Conservation (phyloP, 2,329 filamentous ascomycete species). For the Penicillium freii region DNA sequence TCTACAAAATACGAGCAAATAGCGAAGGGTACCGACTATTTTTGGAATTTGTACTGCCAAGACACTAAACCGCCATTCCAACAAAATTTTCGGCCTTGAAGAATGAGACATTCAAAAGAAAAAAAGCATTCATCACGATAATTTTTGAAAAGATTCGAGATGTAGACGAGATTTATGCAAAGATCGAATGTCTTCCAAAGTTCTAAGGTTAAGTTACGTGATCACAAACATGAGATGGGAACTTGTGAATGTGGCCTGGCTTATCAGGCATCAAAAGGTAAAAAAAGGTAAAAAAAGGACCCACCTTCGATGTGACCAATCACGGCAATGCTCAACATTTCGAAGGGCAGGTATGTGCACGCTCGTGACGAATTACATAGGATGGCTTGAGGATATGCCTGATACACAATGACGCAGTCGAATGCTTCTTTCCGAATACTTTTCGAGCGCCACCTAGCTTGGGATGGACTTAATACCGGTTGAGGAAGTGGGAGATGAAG, state of each 20-base stretch:
- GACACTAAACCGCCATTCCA: background rate
- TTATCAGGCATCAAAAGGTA: background rate
- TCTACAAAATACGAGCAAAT: background rate
- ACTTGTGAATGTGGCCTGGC: background rate
- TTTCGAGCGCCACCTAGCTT: background rate
- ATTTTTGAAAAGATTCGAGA: too few relatives aligned
- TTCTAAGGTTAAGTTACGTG: too few relatives aligned
- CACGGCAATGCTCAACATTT: background rate
- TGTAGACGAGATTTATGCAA: background rate
- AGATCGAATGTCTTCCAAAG: background rate
- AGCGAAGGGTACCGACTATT: background rate
- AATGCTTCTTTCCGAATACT: background rate
- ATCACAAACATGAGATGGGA: background rate
- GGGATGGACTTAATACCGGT: background rate
- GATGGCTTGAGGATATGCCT: background rate
- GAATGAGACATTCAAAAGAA: background rate
- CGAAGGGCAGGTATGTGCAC: background rate
- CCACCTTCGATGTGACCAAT: background rate
- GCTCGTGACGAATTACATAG: background rate
- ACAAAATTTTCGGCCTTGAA: background rate
- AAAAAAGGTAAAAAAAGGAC: background rate
- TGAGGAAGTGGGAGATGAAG: background rate
- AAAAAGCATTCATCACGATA: fast-evolving
- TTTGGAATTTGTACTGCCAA: background rate
- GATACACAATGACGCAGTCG: background rate